Evolutionary conservation across 2,329 filamentous ascomycete genomes (phyloP), one percentile per base, ranked within the genome.

Genomic region (Leptographium lundbergii): DNA sequence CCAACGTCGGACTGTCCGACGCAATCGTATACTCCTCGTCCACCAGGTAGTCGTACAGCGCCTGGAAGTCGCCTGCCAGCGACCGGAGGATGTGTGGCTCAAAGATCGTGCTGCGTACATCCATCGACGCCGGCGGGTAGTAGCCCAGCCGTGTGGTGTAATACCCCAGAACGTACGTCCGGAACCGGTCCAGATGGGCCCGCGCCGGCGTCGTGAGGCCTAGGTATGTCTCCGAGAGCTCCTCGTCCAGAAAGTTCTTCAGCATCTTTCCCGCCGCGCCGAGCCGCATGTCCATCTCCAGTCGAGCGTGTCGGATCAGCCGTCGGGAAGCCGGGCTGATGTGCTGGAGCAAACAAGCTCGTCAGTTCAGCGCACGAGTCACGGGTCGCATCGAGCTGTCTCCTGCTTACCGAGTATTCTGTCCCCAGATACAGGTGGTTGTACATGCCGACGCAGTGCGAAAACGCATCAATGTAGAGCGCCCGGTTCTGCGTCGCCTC

Each of bases 391-490:
- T 9, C 42, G 2, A 1, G 36, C 13, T 17, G 14, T 6, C 42
- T 19, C 17, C 42, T 45, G 42, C 80, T 65, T 73, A 86, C 84
- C 68, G 79, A 73, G 61, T 84, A 88, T 62, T 88, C 87, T 1
- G 77, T 68, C 63, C 78, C 81, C 6, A 71, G 66, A 48, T 76
- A 73, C 6, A 91, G 62, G 29, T 74, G 74, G 24, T 87, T 81
- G 61, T 80, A 81, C 88, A 92, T 91, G 51, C 88, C 89, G 42
- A 87, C 85, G 67, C 88, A 90, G 66, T 94, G 89, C 17, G 81
- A 78, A 70, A 91, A 90, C 0, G 88, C 84, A 66, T 88, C 80
- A 13, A 84, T 78, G 75, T 89, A 92, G 14, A 89, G 71, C n/a
- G 82, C 77, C 57, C 74, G 75, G 29, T 87, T 70, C 57, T 81